These are phyloP conservation scores for Aspergillus pseudotamarii DNA, from an alignment of 2,329 filamentous ascomycete genomes.

Conservation along the genomic window DNA sequence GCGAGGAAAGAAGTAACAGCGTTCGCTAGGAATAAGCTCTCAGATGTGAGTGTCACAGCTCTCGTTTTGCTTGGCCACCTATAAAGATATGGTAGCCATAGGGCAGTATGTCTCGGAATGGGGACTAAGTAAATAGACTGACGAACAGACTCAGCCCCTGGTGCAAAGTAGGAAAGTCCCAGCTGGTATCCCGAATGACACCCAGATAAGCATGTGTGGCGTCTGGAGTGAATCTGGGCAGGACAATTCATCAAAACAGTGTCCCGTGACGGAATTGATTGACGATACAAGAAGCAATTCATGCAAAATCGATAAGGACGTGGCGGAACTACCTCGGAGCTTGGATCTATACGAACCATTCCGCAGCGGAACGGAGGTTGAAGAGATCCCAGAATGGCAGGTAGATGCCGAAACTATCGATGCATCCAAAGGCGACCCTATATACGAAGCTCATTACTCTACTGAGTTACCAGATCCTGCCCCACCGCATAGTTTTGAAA, in stretches of 20 bases:
- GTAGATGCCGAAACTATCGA: not conserved
- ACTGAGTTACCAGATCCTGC: not conserved
- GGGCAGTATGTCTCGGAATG: not conserved
- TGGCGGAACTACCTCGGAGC: not conserved
- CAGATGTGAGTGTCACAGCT: not conserved
- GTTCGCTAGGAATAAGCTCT: not conserved
- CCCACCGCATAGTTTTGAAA: not conserved
- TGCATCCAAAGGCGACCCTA: not conserved
- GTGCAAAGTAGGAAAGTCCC: not conserved
- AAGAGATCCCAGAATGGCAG: not conserved
- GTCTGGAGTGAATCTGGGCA: not conserved
- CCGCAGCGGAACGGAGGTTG: too few species aligned
- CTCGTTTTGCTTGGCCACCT: not conserved
- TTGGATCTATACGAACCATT: not conserved
- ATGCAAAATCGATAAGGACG: not conserved
- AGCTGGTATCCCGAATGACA: not conserved
- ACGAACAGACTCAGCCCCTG: not conserved
- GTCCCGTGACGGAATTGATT: not conserved
- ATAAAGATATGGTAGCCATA: not conserved
- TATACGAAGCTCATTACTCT: not conserved
- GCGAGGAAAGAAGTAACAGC: not conserved
- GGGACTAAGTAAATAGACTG: not conserved
- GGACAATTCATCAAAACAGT: not conserved
- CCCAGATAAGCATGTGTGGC: not conserved
- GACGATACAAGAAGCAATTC: not conserved